phyloP scores from a whole-genome alignment of 2,329 filamentous ascomycete species.

The Exophiala aquamarina region DNA sequence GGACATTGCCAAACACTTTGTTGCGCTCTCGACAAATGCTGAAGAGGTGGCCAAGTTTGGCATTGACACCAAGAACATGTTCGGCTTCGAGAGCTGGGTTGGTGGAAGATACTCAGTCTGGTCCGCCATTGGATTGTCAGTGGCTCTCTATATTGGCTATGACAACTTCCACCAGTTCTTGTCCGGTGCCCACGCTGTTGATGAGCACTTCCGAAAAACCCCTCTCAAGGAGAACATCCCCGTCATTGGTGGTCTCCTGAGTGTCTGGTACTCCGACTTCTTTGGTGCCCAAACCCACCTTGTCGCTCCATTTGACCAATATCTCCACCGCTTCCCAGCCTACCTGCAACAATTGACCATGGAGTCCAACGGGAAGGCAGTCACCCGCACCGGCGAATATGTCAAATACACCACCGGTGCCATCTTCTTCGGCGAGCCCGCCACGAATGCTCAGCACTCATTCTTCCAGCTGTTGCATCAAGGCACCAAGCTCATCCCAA shows the following conservation, averaged over 20 bases:
- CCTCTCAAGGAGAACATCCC: slow-evolving; percentile 95
- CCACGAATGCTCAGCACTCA: slow-evolving; percentile 98
- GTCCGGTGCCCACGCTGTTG: slow-evolving; percentile 92
- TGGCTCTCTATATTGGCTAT: slow-evolving; percentile 91
- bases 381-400: slow-evolving; percentile 81
- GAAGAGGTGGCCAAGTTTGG: slow-evolving; percentile 96
- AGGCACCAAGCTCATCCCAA: slow-evolving; percentile 96
- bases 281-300: slow-evolving; percentile 97
- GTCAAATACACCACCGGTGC: slow-evolving; percentile 97
- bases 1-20: slow-evolving; percentile 95
- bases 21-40: slow-evolving; percentile 95
- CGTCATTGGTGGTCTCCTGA: slow-evolving; percentile 84
- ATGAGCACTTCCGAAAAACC: slow-evolving; percentile 92
- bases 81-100: slow-evolving; percentile 98
- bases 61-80: slow-evolving; percentile 99
- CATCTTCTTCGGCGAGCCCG: slow-evolving; percentile 95
- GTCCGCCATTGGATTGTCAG: slow-evolving; percentile 95
- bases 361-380: slow-evolving; percentile 99
- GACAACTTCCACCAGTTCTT: slow-evolving; percentile 98
- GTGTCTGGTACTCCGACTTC: slow-evolving; percentile 99
- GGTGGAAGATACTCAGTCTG: slow-evolving; percentile 98
- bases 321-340: slow-evolving; percentile 97
- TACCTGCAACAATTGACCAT: slow-evolving; percentile 99
- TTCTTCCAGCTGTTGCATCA: slow-evolving; percentile 99
- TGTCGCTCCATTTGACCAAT: slow-evolving; percentile 97